phyloP scores from a whole-genome alignment of 1,284 basidiomycete genomes.

The Cerrena zonata region DNA sequence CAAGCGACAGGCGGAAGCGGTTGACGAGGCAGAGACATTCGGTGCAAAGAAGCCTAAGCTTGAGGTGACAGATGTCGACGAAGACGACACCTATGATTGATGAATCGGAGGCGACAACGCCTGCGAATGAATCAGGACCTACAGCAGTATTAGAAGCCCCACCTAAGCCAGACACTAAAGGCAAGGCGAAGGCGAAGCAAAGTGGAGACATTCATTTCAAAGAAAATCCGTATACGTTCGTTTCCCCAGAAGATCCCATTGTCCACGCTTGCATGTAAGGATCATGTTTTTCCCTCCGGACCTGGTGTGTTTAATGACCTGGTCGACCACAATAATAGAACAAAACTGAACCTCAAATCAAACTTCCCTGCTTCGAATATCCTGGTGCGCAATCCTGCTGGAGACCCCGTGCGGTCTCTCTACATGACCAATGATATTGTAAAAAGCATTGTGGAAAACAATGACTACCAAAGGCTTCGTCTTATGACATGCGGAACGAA shows the following conservation, averaged over 20 bases:
- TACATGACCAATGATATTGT: constrained; percentile 88
- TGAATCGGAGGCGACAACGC: not conserved
- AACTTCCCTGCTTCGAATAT: constrained; percentile 73
- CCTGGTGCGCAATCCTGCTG: constrained; percentile 83
- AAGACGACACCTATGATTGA: not conserved
- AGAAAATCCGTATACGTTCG: constrained; percentile 86
- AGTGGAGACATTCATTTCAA: constrained; percentile 60
- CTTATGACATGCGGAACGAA: constrained; percentile 91
- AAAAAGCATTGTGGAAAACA: constrained; percentile 73
- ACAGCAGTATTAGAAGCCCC: not conserved
- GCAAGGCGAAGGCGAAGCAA: constrained; percentile 25
- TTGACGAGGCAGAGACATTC: constrained; percentile 32
- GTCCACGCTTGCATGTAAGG: constrained; percentile 67
- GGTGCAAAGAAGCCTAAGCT: constrained; percentile 47
- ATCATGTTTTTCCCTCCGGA: not conserved
- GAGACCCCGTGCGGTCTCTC: constrained; percentile 74
- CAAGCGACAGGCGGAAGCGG: constrained; percentile 44
- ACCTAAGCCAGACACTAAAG: constrained; percentile 4
- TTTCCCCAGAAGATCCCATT: constrained; percentile 66
- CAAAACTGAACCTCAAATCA: constrained; percentile 70
- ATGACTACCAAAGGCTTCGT: constrained; percentile 81
- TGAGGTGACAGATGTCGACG: constrained; percentile 20
- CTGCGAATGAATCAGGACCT: not conserved
- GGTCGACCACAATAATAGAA: constrained; percentile 36
- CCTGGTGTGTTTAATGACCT: constrained; percentile 2